Evolutionary conservation across 176 grass and related monocot genomes (phyloP).

Genomic region (Aegilops speltoides): DNA sequence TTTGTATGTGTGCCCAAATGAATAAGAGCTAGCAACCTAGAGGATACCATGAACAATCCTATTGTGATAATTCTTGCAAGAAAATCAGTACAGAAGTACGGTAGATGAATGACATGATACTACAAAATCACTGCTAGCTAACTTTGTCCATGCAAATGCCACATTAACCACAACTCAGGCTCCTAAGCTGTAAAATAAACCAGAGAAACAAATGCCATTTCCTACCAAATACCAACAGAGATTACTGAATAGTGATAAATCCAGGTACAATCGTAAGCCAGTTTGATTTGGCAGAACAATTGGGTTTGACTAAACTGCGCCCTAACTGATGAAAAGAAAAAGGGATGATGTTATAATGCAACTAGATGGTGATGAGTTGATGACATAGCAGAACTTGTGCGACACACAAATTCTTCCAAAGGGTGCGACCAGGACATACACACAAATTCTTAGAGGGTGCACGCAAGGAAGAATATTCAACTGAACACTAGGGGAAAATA

Average conservation of each 20-base stretch:
- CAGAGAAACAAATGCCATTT: neutral
- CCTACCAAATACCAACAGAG: neutral
- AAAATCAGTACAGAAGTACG: neutral
- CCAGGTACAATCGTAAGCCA: neutral
- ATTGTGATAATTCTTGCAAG: neutral
- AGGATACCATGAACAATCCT: neutral
- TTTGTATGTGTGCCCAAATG: neutral
- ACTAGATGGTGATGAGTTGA: conserved; percentile 10
- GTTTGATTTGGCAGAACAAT: neutral
- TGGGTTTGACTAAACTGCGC: neutral
- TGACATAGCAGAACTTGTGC: neutral
- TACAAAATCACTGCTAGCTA: neutral
- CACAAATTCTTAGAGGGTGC: neutral
- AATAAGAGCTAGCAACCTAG: neutral
- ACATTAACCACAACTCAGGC: conserved; percentile 17
- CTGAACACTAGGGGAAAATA: neutral
- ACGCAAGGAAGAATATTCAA: neutral
- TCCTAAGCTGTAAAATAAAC: neutral
- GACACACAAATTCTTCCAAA: neutral
- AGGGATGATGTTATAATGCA: neutral
- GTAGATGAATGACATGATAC: neutral
- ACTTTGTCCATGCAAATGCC: neutral
- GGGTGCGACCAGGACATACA: neutral
- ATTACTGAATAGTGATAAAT: neutral
- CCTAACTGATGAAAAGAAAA: neutral